Base-by-base conservation (phyloP, 1,284 basidiomycete genomes). In the Naganishia albida region DNA sequence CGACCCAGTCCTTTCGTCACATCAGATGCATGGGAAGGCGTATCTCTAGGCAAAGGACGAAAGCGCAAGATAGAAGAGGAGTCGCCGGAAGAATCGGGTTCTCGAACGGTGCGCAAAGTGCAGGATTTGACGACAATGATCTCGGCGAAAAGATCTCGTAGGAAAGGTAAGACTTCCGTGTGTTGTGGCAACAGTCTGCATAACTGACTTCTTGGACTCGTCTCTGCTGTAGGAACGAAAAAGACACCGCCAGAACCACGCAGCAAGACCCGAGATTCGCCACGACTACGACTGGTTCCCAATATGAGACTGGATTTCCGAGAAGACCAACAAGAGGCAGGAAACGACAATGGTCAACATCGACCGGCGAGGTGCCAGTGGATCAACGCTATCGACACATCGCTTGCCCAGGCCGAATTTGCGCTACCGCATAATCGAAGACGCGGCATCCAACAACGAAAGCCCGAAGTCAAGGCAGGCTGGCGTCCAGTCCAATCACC, bases 201-300 rank as follows among this genome's bases (percentile, higher is more conserved):
- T 34, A 10, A 34, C 4, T 34, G 34, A 34, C 34, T 34, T 34
- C 34, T 34, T 34, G 34, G n/a, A n/a, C 34, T 34, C 34, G 34
- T 34, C 10, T n/a, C n/a, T n/a, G n/a, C 34, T 4, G 6, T 34
- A 34, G 34, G 10, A 10, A 4, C 16, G 42, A 43, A 43, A 43
- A 16, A 43, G 42, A 43, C 16, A 15, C 13, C 6, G 42, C 42
- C 6, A 18, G n/a, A 3, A 4, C 6, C 42, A 7, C 16, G 13
- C 16, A 43, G 8, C 49, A 18, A 25, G 3, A n/a, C n/a, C n/a
- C n/a, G n/a, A n/a, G 8, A 34, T 7, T 15, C 25, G 2, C 26
- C 49, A 30, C 10, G 7, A 12, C 39, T 59, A 23, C 43, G 20
- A 7, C 34, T 60, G 57, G 46, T 60, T 50, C 57, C 57, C 46